Base-by-base conservation (phyloP, 331 rosid species). In the Rhamnella rubrinervis region DNA sequence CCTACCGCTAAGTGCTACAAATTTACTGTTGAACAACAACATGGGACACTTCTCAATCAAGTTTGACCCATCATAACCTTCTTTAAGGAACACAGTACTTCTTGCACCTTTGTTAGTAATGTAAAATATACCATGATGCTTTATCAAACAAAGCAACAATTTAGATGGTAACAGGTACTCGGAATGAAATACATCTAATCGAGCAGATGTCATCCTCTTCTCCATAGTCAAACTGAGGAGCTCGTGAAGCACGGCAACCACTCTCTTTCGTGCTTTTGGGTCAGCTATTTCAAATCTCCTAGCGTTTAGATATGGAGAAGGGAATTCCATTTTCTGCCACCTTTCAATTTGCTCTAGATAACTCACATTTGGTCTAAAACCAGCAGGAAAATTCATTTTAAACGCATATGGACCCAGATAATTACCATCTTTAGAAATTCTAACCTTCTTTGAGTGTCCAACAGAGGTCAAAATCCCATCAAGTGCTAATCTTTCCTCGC, bases 281-380 rank as follows among this genome's bases (percentile, higher is more conserved):
- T 88, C 95, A 38, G 87, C 76, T 41, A 68, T 69, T 23, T 87
- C 89, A 13, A 93, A 83, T 75, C 97, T 90, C 83, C 95, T 90
- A 0, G 96, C 98, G 51, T 76, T 93, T 77, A 93, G 74, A 80
- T 93, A 93, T 0, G 97, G 98, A 40, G 97, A 88, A 71, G 98
- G 98, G 78, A 90, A 90, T 35, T 93, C 97, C 83, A 87, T 78
- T 68, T 79, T 93, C 83, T 93, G 97, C 98, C 98, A 93, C 84
- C 74, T 84, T 75, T 88, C 88, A 55, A 88, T 73, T 67, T 88
- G 85, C 81, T 88, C 85, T 38, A 90, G 95, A 64, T 78, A 93
- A 71, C 90, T 78, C 77, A 69, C 76, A 64, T 93, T 90, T 26
- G 98, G 97, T 75, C 98, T 77, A 79, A 93, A 93, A 46, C 97